Conservation (phyloP, 192 early-diverging fungal species). For the Backusella macrospora region DNA sequence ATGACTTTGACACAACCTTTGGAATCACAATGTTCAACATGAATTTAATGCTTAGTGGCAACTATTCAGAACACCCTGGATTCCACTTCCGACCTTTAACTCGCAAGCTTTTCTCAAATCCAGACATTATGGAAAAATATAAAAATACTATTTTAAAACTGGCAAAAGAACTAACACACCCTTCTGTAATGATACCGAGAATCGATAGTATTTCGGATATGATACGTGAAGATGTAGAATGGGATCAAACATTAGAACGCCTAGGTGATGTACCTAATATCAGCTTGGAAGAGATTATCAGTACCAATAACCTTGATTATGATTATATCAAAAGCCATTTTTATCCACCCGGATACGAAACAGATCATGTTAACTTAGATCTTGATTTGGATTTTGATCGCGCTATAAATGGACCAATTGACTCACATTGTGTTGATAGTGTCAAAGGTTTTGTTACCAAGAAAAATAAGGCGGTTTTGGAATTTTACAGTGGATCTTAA, state of each 20-base stretch:
- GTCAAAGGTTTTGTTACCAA: too few species aligned
- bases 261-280: not conserved
- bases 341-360: not conserved
- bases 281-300: not conserved
- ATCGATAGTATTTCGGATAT: constrained; percentile 15
- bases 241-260: constrained; percentile 3
- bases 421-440: too few species aligned
- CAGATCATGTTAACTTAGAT: not conserved
- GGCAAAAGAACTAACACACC: not conserved
- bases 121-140: not conserved
- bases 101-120: not conserved
- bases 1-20: constrained; percentile 3
- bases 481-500: too few species aligned
- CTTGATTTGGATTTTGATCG: not conserved
- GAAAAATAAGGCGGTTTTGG: too few species aligned
- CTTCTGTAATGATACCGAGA: not conserved
- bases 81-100: constrained; percentile 17
- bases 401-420: too few species aligned
- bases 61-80: constrained; percentile 20
- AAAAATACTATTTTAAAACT: not conserved
- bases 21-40: not conserved
- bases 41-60: constrained; percentile 9
- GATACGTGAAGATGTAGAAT: constrained; percentile 21
- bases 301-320: not conserved
- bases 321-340: not conserved